Evolutionary conservation across 805 yeast genomes (phyloP).

Genomic region (Candida andamanensis): DNA sequence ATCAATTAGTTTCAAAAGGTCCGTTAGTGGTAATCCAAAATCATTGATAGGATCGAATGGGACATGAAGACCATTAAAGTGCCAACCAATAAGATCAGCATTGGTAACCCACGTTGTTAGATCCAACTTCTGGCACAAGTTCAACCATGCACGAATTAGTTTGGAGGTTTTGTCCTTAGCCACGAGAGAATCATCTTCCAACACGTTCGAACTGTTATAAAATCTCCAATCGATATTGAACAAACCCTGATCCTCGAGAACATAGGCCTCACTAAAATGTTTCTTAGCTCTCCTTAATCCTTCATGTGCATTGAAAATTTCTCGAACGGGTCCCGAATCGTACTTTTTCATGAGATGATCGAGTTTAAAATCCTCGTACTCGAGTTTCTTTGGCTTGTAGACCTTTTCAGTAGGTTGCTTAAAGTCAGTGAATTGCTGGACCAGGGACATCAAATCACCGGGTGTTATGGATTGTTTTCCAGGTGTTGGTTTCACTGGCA

Average conservation of each 20-base stretch:
- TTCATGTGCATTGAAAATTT: too few relatives aligned
- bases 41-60: conserved; percentile 54
- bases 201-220: conserved; percentile 6
- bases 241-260: conserved; percentile 2
- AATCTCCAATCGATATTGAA: conserved; percentile 12
- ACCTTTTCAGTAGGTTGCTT: conserved; percentile 2
- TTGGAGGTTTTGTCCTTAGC: conserved; percentile 22
- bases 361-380: conserved; percentile 8
- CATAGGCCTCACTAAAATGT: conserved; percentile 11
- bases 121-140: conserved; percentile 35
- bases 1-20: conserved; percentile 39
- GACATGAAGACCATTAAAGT: conserved; percentile 47
- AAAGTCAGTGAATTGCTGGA: conserved; percentile 4
- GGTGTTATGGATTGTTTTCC: conserved; percentile 1
- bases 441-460: conserved; percentile 1
- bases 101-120: conserved; percentile 35
- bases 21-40: conserved; percentile 41
- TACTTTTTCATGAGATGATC: conserved; percentile 1
- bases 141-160: conserved; percentile 40
- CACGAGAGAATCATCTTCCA: conserved; percentile 3
- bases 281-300: conserved; percentile 10
- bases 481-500: conserved; percentile 8
- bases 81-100: conserved; percentile 37
- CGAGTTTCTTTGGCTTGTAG: conserved; percentile 3
- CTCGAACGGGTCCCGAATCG: conserved; percentile 2